Conservation (phyloP, 257 asterid species). For the Solanum neorickii region DNA sequence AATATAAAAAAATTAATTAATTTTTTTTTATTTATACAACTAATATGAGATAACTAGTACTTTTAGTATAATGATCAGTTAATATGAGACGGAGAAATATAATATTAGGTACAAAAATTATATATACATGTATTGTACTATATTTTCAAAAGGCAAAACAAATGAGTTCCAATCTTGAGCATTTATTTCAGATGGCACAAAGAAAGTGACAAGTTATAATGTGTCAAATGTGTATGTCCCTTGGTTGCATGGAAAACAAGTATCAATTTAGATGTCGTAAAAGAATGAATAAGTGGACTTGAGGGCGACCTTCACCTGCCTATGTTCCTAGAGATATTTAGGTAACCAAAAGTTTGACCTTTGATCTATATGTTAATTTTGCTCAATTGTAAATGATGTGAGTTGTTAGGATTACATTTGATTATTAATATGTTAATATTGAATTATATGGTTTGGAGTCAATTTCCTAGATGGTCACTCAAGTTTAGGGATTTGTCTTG, state of each 20-base stretch:
- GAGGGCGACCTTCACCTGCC: not conserved
- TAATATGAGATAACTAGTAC: too few species aligned
- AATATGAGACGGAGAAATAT: too few species aligned
- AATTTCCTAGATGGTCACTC: too few species aligned
- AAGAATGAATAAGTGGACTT: not conserved
- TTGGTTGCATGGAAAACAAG: not conserved
- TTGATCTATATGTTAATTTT: not conserved
- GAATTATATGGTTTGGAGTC: not conserved
- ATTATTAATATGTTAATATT: not conserved
- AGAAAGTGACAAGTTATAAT: not conserved
- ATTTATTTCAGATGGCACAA: not conserved
- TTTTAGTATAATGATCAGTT: too few species aligned
- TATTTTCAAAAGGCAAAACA: not conserved
- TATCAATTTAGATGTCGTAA: not conserved
- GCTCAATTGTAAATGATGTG: not conserved
- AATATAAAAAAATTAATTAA: too few species aligned
- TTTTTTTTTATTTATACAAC: too few species aligned
- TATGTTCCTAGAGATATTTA: not conserved
- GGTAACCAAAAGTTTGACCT: not conserved
- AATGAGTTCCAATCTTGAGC: not conserved
- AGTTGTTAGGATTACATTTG: not conserved
- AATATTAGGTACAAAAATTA: not conserved
- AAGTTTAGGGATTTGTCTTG: too few species aligned
- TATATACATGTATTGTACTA: not conserved
- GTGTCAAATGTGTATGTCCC: not conserved